Evolutionary conservation across 2,329 filamentous ascomycete genomes (phyloP).

Genomic region (Aspergillus sp.): DNA sequence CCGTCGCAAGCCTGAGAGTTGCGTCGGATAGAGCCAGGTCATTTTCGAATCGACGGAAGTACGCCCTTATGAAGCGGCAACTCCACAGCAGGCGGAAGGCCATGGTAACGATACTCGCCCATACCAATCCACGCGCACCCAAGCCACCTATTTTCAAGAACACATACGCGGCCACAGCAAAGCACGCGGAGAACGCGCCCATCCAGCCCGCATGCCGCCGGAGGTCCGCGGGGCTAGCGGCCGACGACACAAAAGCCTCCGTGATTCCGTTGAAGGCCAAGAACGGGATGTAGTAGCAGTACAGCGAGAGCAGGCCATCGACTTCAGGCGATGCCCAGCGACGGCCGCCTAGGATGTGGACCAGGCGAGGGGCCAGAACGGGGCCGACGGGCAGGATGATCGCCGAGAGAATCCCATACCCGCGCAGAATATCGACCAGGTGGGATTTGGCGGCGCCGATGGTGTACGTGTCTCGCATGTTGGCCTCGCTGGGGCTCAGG

Average conservation of each 20-base stretch:
- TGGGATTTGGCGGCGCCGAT: constrained; percentile 23
- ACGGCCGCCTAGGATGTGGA: constrained; percentile 65
- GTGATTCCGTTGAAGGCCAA: constrained; percentile 84
- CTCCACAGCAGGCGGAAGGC: constrained; percentile 75
- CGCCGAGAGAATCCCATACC: constrained; percentile 66
- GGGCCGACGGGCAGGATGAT: constrained; percentile 64
- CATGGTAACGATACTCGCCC: constrained; percentile 89
- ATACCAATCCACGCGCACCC: constrained; percentile 72
- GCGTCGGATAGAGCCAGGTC: constrained; percentile 35
- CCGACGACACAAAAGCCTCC: constrained; percentile 85
- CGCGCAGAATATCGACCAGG: constrained; percentile 48
- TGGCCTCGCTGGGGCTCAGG: constrained; percentile 40
- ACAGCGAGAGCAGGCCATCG: constrained; percentile 62
- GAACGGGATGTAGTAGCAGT: constrained; percentile 89
- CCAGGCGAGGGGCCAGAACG: constrained; percentile 60
- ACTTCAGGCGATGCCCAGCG: constrained; percentile 69
- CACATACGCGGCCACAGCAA: constrained; percentile 64
- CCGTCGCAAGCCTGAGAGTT: constrained; percentile 36
- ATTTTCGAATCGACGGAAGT: constrained; percentile 44
- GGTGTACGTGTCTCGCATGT: constrained; percentile 7
- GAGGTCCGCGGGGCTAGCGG: constrained; percentile 66
- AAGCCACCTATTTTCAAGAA: constrained; percentile 60
- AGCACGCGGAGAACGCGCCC: constrained; percentile 67
- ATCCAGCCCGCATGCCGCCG: constrained; percentile 75
- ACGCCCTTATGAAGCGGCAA: constrained; percentile 57